Base-by-base conservation (phyloP, 306 rosid genomes). In the Casuarina equisetifolia region DNA sequence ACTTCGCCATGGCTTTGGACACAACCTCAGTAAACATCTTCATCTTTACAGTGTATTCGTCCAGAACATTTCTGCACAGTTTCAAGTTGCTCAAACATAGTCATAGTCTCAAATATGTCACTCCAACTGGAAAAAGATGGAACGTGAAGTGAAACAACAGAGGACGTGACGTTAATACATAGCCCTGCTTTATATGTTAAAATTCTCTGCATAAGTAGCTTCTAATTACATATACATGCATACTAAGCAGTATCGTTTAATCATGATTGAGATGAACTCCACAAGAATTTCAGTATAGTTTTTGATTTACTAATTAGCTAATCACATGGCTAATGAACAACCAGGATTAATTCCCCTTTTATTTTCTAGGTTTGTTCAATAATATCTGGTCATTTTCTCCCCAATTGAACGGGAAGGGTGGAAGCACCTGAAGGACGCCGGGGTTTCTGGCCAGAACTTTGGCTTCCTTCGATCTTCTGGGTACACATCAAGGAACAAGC, bases 1-100 rank as follows among this genome's bases (percentile, higher is more conserved):
- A 86, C 55, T 72, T 80, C 5, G 85, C 89, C 73, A 80, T 80
- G 58, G 77, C 87, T 68, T 57, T 83, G 6, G 85, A 78, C 38
- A 86, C 55, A 9, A 12, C 42, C 63, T 78, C 80, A 44, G 81
- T 80, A 3, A 84, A 49, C 64, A 20, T 70, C 62, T 63, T 78
- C 57, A 75, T 72, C 55, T 83, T 72, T 4, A 3, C 19, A 0
- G 80, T 75, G 80, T 86, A 83, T 54, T 86, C 85, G 67, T 75
- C 83, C 69, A 81, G n/a, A 35, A 78, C 52, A 48, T 51, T 69
- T 51, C 85, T 81, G 81, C 76, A 77, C 51, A 9, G n/a, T 67
- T 67, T 12, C 71, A 64, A 66, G 50, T 66, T 6, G 25, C 50
- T 66, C 50, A 66, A 40, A 9, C 50, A 40, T 40, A 39, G 7